Conservation (phyloP, 495 filamentous ascomycete genomes). For the Cercophora newfieldiana region DNA sequence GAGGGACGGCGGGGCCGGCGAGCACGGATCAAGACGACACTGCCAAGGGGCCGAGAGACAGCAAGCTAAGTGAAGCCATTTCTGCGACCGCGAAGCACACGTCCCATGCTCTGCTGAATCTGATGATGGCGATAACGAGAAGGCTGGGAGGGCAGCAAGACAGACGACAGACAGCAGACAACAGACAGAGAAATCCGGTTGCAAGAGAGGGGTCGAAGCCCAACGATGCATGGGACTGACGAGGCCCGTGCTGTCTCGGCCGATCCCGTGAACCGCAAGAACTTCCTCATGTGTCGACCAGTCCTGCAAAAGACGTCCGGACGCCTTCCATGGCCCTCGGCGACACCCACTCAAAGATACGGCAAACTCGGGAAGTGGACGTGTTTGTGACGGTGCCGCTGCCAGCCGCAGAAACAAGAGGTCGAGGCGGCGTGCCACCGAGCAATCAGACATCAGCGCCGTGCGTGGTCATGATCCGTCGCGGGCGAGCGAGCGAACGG, state of each 20-base stretch:
- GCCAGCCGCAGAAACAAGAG: background rate
- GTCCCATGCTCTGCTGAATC: background rate
- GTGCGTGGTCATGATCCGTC: background rate
- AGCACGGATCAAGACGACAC: constrained; percentile 6
- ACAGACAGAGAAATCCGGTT: background rate
- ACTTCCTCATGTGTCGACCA: background rate
- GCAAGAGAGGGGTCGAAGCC: background rate
- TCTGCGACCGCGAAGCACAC: background rate
- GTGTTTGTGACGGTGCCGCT: background rate
- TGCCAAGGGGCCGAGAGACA: background rate
- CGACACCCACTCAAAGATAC: background rate
- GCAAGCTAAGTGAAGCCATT: background rate
- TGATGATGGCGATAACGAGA: background rate
- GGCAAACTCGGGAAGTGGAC: background rate
- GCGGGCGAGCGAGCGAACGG: background rate
- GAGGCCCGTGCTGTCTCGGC: background rate
- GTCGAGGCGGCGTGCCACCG: background rate
- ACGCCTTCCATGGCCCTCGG: background rate
- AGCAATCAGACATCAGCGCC: background rate
- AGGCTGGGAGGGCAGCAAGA: background rate
- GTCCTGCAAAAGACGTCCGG: background rate
- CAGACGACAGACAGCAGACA: background rate
- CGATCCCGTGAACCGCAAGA: background rate
- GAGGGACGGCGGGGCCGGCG: background rate
- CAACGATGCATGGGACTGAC: background rate